A percentile compares a stretch with the other conserved stretches of the same genome.
Conservation (phyloP, 305 asterid genomes). For the Fraxinus nigra region DNA sequence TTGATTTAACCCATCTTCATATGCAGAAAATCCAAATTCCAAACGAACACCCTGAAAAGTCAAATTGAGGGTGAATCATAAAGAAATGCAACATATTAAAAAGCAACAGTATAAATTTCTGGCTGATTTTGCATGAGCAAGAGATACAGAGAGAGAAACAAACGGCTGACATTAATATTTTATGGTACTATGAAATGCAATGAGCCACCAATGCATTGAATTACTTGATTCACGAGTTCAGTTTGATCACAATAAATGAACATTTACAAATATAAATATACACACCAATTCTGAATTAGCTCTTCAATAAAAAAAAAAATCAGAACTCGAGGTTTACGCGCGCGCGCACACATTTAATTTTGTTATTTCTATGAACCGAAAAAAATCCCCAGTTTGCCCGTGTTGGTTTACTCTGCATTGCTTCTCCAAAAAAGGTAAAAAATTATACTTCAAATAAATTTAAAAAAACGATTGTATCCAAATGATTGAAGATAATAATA, state of each 20-base stretch:
- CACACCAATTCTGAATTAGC: neutral
- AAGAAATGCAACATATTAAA: conserved; percentile 3
- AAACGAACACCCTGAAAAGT: conserved; percentile 38
- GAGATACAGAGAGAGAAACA: conserved; percentile 19
- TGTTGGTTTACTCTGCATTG: neutral
- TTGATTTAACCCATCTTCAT: conserved; percentile 19
- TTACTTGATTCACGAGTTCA: conserved; percentile 55
- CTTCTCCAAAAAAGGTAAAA: neutral
- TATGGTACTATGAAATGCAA: conserved; percentile 42
- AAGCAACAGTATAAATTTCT: neutral
- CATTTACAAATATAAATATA: neutral
- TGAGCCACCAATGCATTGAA: conserved; percentile 37
- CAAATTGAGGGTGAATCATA: conserved; percentile 20
- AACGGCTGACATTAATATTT: conserved; percentile 27
- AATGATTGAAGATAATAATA: neutral
- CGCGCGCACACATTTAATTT: neutral
- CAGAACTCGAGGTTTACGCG: neutral
- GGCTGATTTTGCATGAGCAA: conserved; percentile 12
- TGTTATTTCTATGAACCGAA: neutral
- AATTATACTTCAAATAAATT: neutral
- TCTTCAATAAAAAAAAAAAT: neutral
- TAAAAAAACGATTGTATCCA: neutral
- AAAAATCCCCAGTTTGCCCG: neutral
- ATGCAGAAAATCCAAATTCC: conserved; percentile 32
- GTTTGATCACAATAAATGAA: conserved; percentile 49